A percentile compares a stretch with the other conserved stretches of the same genome.
These are phyloP conservation scores for Penstemon newberryi DNA, from an alignment of 257 asterid species.

Conservation along the genomic window DNA sequence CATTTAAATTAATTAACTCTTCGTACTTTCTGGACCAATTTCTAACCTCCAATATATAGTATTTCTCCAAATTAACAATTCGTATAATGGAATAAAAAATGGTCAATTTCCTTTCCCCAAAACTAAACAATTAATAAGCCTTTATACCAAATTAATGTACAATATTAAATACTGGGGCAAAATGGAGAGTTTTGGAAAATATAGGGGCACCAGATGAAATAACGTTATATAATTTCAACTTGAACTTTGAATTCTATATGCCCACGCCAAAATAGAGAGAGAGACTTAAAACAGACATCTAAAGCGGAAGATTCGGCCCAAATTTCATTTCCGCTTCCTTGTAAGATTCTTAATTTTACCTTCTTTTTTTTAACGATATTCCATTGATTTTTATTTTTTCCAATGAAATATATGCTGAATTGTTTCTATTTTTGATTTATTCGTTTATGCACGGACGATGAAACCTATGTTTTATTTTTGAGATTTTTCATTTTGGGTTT, in stretches of 20 bases:
- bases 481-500: constrained; percentile 14
- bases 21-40: too few species aligned
- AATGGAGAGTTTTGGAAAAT: constrained; percentile 22
- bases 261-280: constrained; percentile 26
- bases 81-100: too few species aligned
- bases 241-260: constrained; percentile 28
- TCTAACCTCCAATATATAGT: too few species aligned
- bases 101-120: too few species aligned
- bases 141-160: neutral
- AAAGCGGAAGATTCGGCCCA: constrained; percentile 31
- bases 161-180: constrained; percentile 20
- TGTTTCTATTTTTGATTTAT: constrained; percentile 15
- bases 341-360: constrained; percentile 36
- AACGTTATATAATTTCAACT: constrained; percentile 16
- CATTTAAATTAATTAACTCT: too few species aligned
- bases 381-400: too few species aligned
- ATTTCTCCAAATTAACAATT: too few species aligned
- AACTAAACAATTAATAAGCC: neutral
- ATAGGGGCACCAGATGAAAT: constrained; percentile 28
- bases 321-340: constrained; percentile 27
- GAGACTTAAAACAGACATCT: constrained; percentile 25
- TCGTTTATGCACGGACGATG: constrained; percentile 25
- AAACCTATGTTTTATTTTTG: constrained; percentile 32
- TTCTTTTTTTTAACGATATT: neutral
- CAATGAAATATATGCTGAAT: constrained; percentile 7